Evolutionary conservation across 371 early-diverging fungal genomes (phyloP).

Genomic region (Chytridium lagenaria): DNA sequence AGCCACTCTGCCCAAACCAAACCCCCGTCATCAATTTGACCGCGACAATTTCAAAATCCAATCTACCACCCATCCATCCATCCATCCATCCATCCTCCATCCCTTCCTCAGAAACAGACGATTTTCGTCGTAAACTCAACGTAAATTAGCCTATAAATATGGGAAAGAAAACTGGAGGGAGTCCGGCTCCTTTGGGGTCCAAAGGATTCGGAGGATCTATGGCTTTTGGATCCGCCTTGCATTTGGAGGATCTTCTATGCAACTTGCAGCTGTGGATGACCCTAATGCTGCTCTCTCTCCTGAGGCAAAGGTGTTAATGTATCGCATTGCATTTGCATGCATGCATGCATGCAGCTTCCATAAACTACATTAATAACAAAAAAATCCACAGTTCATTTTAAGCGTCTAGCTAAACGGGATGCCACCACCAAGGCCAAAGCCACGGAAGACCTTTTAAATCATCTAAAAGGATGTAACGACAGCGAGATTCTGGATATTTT

Average conservation of each 20-base stretch:
- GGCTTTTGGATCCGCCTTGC: no score
- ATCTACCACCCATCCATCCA: no score
- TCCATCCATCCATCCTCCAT: no score
- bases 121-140: no score
- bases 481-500: constrained; percentile 41
- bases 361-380: background rate
- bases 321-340: background rate
- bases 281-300: background rate
- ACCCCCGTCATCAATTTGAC: no score
- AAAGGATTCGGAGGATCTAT: no score
- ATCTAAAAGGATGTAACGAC: constrained; percentile 20
- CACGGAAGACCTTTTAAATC: constrained; percentile 50
- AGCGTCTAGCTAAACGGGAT: constrained; percentile 56
- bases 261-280: background rate
- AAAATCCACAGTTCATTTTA: constrained; percentile 46
- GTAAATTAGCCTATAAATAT: no score
- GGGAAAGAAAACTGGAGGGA: no score
- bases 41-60: no score
- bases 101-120: no score
- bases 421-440: constrained; percentile 53
- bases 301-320: constrained; percentile 1
- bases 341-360: background rate
- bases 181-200: no score
- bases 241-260: background rate
- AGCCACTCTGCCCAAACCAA: no score